Percentiles rank a stretch among this genome's conserved stretches.
phyloP scores from a whole-genome alignment of 257 asterid genomes.

The Gynochthodes officinalis region DNA sequence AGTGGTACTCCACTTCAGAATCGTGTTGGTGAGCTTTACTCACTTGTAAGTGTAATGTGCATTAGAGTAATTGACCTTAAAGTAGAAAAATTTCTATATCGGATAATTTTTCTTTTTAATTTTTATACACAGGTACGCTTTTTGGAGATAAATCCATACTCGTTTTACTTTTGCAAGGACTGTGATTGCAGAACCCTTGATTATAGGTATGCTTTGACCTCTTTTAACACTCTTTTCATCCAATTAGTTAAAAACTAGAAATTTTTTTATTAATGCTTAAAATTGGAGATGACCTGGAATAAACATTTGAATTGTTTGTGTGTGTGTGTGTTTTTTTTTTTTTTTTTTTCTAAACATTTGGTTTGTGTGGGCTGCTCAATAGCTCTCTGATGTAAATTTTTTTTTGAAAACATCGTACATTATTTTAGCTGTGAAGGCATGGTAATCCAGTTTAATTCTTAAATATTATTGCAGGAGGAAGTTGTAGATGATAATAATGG shows the following conservation, averaged over 20 bases:
- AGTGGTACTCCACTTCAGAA: slow-evolving; percentile 99
- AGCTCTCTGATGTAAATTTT: background rate
- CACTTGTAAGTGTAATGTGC: slow-evolving; percentile 65
- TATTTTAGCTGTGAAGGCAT: background rate
- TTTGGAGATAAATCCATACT: slow-evolving; percentile 77
- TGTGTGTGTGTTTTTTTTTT: too few species aligned
- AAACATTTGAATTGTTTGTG: too few species aligned
- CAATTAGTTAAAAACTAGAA: background rate
- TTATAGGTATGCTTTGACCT: slow-evolving; percentile 57
- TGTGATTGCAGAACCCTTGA: slow-evolving; percentile 87
- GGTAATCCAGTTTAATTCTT: background rate
- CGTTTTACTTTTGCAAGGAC: slow-evolving; percentile 91
- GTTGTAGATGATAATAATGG: background rate
- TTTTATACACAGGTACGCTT: slow-evolving; percentile 75
- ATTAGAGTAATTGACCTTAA: background rate
- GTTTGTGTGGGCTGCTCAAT: background rate
- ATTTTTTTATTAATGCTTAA: background rate
- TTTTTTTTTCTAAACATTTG: too few species aligned
- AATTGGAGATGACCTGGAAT: background rate
- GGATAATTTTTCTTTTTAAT: background rate
- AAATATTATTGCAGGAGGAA: background rate
- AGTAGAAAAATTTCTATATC: background rate
- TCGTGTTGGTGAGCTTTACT: slow-evolving; percentile 96
- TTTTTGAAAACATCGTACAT: background rate
- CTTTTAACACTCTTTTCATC: background rate